Conservation (phyloP, 345 rosid genomes). For the Aurinia saxatilis region DNA sequence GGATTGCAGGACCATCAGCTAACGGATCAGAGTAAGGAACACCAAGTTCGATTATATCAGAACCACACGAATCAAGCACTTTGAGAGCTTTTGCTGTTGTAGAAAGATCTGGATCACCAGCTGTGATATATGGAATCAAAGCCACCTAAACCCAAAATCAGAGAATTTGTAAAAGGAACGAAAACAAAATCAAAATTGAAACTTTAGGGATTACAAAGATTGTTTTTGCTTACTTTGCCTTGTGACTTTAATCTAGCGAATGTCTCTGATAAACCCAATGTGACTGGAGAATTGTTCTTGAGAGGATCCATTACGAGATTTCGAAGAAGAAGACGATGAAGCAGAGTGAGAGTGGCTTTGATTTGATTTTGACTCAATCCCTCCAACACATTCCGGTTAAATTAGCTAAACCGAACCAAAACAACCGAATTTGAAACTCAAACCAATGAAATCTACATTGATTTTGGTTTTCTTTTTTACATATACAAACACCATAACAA, state of each 20-base stretch:
- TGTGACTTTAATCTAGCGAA: conserved; percentile 51
- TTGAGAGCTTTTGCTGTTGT: conserved; percentile 80
- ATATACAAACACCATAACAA: too few relatives aligned
- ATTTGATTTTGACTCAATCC: not conserved
- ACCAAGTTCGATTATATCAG: conserved; percentile 80
- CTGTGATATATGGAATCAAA: conserved; percentile 81
- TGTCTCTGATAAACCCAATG: conserved; percentile 50
- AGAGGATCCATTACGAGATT: conserved; percentile 47
- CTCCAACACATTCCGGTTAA: not conserved
- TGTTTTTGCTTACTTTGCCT: conserved; percentile 45
- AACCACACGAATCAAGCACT: conserved; percentile 71
- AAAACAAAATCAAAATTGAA: not conserved
- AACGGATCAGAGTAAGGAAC: conserved; percentile 89
- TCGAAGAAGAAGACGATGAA: conserved; percentile 27
- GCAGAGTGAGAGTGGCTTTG: conserved; percentile 4
- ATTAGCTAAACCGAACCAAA: not conserved
- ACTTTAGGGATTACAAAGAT: not conserved
- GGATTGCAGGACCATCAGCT: conserved; percentile 92
- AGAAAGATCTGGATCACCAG: conserved; percentile 97
- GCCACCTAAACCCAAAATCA: conserved; percentile 60
- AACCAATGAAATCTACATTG: not conserved
- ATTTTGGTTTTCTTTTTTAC: not conserved
- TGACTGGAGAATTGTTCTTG: conserved; percentile 25
- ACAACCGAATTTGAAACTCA: not conserved
- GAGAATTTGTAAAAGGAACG: not conserved